Percentiles rank a stretch among this genome's conserved stretches.
Evolutionary conservation across 805 yeast species (phyloP).

Genomic region (Kuraishia piskuri): DNA sequence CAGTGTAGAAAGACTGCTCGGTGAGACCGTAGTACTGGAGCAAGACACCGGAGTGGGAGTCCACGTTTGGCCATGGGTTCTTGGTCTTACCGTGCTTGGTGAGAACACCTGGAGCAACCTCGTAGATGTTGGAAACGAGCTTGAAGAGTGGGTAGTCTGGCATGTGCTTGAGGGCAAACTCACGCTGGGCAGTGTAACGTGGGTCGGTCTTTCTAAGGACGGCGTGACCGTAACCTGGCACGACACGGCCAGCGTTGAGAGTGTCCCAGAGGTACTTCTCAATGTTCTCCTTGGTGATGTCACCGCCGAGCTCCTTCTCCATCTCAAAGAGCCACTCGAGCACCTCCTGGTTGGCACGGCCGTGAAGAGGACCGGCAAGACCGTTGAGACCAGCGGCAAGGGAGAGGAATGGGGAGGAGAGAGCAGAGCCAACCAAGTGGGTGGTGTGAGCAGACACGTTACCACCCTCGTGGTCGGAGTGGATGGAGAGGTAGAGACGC

Average conservation of each 20-base stretch:
- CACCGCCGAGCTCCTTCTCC: constrained; percentile 60
- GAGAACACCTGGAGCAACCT: constrained; percentile 76
- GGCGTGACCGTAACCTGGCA: constrained; percentile 87
- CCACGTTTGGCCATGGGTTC: constrained; percentile 92
- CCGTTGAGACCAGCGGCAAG: constrained; percentile 80
- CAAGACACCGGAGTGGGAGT: constrained; percentile 80
- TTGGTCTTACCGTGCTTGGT: constrained; percentile 83
- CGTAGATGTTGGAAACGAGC: constrained; percentile 68
- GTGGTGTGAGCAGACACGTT: constrained; percentile 84
- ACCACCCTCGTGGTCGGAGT: constrained; percentile 88
- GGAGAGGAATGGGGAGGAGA: constrained; percentile 70
- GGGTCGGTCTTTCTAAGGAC: constrained; percentile 86
- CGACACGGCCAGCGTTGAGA: constrained; percentile 73
- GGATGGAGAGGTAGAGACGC: constrained; percentile 75
- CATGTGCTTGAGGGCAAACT: constrained; percentile 66
- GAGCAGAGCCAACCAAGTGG: constrained; percentile 77
- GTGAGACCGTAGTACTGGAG: constrained; percentile 81
- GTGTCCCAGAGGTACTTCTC: constrained; percentile 75
- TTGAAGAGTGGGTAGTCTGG: constrained; percentile 76
- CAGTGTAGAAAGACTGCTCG: constrained; percentile 79
- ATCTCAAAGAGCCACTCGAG: constrained; percentile 71
- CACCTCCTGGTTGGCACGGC: constrained; percentile 84
- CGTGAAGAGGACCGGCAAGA: constrained; percentile 82
- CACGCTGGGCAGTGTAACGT: constrained; percentile 79
- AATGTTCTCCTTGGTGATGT: constrained; percentile 57